Base-by-base conservation (phyloP, 2,329 filamentous ascomycete genomes). In the Fusarium brevicatenulatum region DNA sequence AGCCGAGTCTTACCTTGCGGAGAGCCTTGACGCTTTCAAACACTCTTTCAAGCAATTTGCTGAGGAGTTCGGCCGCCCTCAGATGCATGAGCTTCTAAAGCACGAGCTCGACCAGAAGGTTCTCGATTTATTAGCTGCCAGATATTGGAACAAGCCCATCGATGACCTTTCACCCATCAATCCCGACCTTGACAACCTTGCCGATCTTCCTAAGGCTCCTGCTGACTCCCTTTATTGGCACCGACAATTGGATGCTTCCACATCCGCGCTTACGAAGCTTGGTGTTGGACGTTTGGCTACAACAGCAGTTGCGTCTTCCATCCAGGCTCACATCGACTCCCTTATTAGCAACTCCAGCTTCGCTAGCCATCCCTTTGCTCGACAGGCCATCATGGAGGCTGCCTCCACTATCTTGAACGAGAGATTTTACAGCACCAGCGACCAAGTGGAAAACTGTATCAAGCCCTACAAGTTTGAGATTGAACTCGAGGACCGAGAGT, bases 401-500 rank as follows among this genome's bases (percentile, higher is more conserved):
- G 94, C 95, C 4, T 93, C 94, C 1, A 92, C 91, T 32, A 98
- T 99, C 59, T 85, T 99, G 18, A 96, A 96, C 73, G 96, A 99
- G 78, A 89, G 95, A 19, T 97, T 97, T 72, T 98, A 98, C 83
- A 96, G 95, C 82, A 99, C 97, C 2, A 96, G 93, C 71, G 97
- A 99, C 78, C 96, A 98, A 83, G 93, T 99, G 2, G 96, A 99
- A 82, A 98, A 98, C 80, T 99, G 95, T 80, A 97, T 99, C 83
- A 99, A 99, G 82, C 96, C 97, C 0, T 99, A 95, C 86, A 99
- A 99, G 81, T 98, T 95, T 76, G 95, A 98, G 71, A 97, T 99
- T 66, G 96, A 99, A 77, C 91, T 99, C 49, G 94, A 97, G 78
- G 93, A 95, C 43, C 87, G 91, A 12, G 97, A 99, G 81, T 99